A percentile compares a stretch with the other conserved stretches of the same genome.
Evolutionary conservation across 192 early-diverging fungal genomes (phyloP).

Genomic region (Polychytrium aggregatum): DNA sequence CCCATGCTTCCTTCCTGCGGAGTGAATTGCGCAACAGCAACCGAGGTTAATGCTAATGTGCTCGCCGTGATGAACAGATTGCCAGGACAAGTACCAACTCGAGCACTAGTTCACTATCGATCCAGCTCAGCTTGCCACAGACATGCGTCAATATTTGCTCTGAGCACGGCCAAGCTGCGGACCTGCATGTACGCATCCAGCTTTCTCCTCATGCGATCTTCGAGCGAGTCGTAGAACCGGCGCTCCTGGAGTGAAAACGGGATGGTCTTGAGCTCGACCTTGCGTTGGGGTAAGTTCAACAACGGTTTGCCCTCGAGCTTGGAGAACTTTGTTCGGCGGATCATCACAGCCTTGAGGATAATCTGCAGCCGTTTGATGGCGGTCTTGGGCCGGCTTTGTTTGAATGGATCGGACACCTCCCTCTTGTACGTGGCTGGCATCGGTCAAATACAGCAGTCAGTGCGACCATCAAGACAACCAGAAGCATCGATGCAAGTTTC

Average conservation of each 20-base stretch:
- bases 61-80: slow-evolving; percentile 1
- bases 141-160: no score
- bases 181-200: slow-evolving; percentile 9
- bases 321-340: slow-evolving; percentile 62
- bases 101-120: no score
- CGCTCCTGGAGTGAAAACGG: no score
- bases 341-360: slow-evolving; percentile 35
- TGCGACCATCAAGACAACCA: not conserved
- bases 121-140: no score
- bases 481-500: not conserved
- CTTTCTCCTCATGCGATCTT: slow-evolving; percentile 10
- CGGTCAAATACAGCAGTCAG: slow-evolving; percentile 1
- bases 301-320: slow-evolving; percentile 52
- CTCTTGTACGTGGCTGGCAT: slow-evolving; percentile 26
- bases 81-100: no score
- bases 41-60: no score
- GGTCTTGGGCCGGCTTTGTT: slow-evolving; percentile 9
- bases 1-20: slow-evolving; percentile 6
- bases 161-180: no score
- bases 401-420: slow-evolving; percentile 37
- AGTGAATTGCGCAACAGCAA: no score
- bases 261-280: no score
- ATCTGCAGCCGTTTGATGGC: slow-evolving; percentile 46
- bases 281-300: slow-evolving; percentile 44
- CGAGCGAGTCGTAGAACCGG: slow-evolving; percentile 49